These are phyloP conservation scores for Scedosporium boydii DNA, from an alignment of 2,329 filamentous ascomycete species.

Conservation along the genomic window DNA sequence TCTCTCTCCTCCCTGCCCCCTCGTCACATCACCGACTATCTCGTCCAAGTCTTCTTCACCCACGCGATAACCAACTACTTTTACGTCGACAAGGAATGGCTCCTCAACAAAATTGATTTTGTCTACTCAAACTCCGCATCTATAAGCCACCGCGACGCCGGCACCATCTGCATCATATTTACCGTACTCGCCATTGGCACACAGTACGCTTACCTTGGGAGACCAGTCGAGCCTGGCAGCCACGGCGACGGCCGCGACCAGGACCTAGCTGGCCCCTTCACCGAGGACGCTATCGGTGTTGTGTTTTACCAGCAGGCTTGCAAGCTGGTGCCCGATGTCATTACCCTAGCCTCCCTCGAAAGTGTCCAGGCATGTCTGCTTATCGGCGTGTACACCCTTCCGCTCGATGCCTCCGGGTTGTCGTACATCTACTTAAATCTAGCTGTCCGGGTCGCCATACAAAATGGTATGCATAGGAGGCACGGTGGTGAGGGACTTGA, in stretches of 20 bases:
- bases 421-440: conserved; percentile 48
- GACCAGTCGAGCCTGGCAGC: conserved; percentile 10
- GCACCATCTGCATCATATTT: conserved; percentile 33
- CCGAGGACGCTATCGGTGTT: conserved; percentile 43
- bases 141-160: conserved; percentile 29
- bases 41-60: conserved; percentile 36
- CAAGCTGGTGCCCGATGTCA: conserved; percentile 45
- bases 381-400: conserved; percentile 44
- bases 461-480: conserved; percentile 50
- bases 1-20: conserved; percentile 33
- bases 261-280: conserved; percentile 19
- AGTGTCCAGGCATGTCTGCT: conserved; percentile 49
- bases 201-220: conserved; percentile 38
- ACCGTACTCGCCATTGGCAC: conserved; percentile 40
- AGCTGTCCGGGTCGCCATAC: conserved; percentile 46
- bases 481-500: conserved; percentile 37
- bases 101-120: conserved; percentile 27
- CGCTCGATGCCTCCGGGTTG: conserved; percentile 45
- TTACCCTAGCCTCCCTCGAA: conserved; percentile 44
- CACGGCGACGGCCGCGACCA: conserved; percentile 10
- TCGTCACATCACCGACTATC: conserved; percentile 34
- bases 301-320: conserved; percentile 48
- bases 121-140: conserved; percentile 29
- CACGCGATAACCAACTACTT: conserved; percentile 39
- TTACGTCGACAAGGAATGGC: conserved; percentile 34